Percentiles rank a stretch among this genome's conserved stretches.
Conservation (phyloP, 306 rosid genomes). For the Citrullus amarus region DNA sequence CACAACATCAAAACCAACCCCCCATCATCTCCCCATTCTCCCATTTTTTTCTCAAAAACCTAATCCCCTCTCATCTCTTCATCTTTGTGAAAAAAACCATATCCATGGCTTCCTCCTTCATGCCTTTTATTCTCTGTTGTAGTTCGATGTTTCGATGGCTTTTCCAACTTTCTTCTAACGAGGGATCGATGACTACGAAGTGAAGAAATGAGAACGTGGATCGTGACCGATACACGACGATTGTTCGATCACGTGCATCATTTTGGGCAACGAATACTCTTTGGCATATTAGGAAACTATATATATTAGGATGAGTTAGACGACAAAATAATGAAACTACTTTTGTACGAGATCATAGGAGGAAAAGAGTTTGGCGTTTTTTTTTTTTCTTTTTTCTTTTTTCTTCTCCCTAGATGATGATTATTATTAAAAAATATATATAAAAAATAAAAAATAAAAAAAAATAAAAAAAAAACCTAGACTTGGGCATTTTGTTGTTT, state of each 20-base stretch:
- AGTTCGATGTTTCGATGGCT: background rate
- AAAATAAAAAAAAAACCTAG: too few species aligned
- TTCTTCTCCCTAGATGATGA: background rate
- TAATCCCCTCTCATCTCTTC: background rate
- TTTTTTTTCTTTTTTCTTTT: background rate
- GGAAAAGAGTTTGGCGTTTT: background rate
- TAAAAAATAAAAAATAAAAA: background rate
- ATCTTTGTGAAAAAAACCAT: background rate
- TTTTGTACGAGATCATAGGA: background rate
- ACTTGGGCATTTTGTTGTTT: background rate
- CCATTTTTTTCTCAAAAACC: background rate
- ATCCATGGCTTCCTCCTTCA: background rate
- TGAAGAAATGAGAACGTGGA: background rate
- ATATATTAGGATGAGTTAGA: background rate
- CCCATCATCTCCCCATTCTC: background rate
- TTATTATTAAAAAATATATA: too few species aligned
- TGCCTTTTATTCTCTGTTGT: background rate
- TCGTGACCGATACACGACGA: background rate
- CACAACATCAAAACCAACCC: constrained; percentile 9
- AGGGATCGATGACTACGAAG: background rate
- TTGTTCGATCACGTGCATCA: background rate
- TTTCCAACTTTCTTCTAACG: background rate
- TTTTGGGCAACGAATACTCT: constrained; percentile 15
- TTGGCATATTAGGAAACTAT: constrained; percentile 6
- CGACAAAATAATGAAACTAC: background rate